phyloP scores from a whole-genome alignment of 129 eudicot genomes.

The Erigeron canadensis region DNA sequence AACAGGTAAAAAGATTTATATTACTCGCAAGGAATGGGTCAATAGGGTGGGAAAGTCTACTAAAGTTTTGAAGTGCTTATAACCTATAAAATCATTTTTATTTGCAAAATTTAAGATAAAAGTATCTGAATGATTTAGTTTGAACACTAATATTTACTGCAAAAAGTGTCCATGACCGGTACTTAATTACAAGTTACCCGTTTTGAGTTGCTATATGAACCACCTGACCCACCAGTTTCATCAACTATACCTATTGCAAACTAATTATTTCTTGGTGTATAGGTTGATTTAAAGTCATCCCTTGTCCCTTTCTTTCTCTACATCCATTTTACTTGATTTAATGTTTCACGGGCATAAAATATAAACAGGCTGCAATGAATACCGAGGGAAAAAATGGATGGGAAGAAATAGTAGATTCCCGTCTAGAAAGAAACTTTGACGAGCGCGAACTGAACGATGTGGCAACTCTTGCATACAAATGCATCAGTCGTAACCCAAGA shows the following conservation, averaged over 20 bases:
- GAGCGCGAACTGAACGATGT: conserved; percentile 67
- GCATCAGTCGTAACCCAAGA: conserved; percentile 60
- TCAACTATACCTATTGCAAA: neutral
- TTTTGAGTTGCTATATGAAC: neutral
- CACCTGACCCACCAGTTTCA: neutral
- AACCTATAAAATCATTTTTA: neutral
- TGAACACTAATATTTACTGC: neutral
- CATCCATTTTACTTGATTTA: conserved; percentile 1
- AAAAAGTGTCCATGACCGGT: neutral
- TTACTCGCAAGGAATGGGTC: too few species aligned
- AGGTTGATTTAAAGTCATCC: neutral
- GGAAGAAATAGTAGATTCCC: conserved; percentile 91
- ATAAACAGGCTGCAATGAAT: conserved; percentile 81
- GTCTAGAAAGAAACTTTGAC: conserved; percentile 73
- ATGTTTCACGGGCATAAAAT: neutral
- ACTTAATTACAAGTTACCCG: neutral
- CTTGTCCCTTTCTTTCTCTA: neutral
- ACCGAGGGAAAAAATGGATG: conserved; percentile 79
- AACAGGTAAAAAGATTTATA: too few species aligned
- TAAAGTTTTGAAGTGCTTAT: too few species aligned
- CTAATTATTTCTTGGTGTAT: neutral
- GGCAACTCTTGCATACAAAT: conserved; percentile 85
- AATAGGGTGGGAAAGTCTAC: too few species aligned
- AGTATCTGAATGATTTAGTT: neutral
- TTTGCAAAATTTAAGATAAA: neutral